Conservation (phyloP, 1,139 yeast species). For the Scheffersomyces segobiensis region DNA sequence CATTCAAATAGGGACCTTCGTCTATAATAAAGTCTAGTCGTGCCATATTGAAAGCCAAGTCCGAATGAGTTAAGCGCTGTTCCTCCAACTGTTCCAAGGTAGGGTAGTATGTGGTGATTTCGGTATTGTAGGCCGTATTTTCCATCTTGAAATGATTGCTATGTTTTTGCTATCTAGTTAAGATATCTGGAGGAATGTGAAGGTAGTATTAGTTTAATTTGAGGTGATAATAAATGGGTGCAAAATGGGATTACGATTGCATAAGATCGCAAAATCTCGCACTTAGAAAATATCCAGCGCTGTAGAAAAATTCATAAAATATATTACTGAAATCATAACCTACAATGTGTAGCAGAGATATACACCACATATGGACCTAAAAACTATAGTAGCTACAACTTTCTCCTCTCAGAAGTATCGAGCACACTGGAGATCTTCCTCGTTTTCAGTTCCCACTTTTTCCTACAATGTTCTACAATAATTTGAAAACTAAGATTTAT, state of each 20-base stretch:
- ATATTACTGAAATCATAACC: no score
- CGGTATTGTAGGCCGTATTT: slow-evolving; percentile 1
- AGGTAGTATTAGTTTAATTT: neutral
- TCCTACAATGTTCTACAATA: neutral
- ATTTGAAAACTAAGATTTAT: neutral
- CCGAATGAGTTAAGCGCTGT: neutral
- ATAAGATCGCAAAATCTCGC: neutral
- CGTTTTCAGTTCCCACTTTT: neutral
- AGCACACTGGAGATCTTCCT: no score
- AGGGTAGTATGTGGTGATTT: neutral
- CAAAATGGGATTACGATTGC: neutral
- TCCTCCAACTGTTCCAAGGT: slow-evolving; percentile 1
- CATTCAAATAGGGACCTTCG: slow-evolving; percentile 4
- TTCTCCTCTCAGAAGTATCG: neutral
- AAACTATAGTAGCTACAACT: neutral
- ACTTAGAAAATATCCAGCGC: neutral
- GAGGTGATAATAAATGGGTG: neutral
- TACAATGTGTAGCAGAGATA: no score
- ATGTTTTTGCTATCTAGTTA: neutral
- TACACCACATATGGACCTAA: no score
- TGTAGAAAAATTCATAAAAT: neutral
- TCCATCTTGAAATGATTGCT: neutral
- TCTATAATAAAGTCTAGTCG: slow-evolving; percentile 5
- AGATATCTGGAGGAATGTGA: neutral
- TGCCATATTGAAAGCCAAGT: slow-evolving; percentile 6